A percentile compares a stretch with the other conserved stretches of the same genome.
phyloP scores from a whole-genome alignment of 2,329 filamentous ascomycete genomes.

The Boeremia exigua region DNA sequence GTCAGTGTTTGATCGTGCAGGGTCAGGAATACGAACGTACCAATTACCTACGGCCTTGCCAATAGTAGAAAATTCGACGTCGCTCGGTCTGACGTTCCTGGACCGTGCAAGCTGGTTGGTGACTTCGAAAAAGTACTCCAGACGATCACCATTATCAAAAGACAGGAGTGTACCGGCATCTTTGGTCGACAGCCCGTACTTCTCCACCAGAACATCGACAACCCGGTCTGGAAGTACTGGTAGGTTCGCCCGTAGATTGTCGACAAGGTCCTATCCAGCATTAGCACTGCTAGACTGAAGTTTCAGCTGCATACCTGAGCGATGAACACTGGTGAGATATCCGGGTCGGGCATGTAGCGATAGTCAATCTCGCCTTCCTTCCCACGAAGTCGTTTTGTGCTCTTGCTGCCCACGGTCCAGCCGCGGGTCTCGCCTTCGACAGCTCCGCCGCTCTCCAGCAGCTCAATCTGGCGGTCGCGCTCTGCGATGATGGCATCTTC shows the following conservation, averaged over 20 bases:
- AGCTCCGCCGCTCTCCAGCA: constrained; percentile 75
- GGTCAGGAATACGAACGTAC: constrained; percentile 28
- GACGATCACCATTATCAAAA: constrained; percentile 76
- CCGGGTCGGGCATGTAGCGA: constrained; percentile 96
- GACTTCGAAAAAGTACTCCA: constrained; percentile 81
- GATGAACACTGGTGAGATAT: constrained; percentile 81
- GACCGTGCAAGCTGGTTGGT: constrained; percentile 46
- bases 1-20: constrained; percentile 1
- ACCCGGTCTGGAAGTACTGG: constrained; percentile 76
- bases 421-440: constrained; percentile 89
- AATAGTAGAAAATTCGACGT: constrained; percentile 17
- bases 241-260: constrained; percentile 66
- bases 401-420: constrained; percentile 84
- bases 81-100: constrained; percentile 33
- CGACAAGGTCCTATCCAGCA: constrained; percentile 63
- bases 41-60: constrained; percentile 65
- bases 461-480: constrained; percentile 81
- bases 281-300: constrained; percentile 7
- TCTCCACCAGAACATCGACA: constrained; percentile 64
- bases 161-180: constrained; percentile 82
- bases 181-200: constrained; percentile 76
- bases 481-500: constrained; percentile 95
- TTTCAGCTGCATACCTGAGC: constrained; percentile 51
- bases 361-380: constrained; percentile 99
- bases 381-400: constrained; percentile 80